Percentiles rank a stretch among this genome's conserved stretches.
These are phyloP conservation scores for Neurospora sp. DNA, from an alignment of 495 filamentous ascomycete species.

Conservation along the genomic window DNA sequence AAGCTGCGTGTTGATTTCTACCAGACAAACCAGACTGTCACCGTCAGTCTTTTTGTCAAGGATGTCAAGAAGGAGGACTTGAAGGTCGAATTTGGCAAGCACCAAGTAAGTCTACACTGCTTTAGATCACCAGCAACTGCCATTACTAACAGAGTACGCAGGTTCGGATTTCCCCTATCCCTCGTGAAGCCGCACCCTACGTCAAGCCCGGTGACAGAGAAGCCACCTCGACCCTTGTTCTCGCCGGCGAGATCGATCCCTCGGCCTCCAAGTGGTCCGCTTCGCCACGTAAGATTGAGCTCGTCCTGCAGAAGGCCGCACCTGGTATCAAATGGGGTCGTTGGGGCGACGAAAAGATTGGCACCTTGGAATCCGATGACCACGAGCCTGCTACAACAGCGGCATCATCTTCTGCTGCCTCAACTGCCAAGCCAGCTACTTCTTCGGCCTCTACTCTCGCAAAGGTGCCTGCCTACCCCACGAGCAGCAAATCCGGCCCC, in stretches of 20 bases:
- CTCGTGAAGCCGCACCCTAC: slow-evolving; percentile 16
- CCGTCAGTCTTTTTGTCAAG: slow-evolving; percentile 29
- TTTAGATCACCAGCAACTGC: not conserved
- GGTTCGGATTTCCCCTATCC: slow-evolving; percentile 17
- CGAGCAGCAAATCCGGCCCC: slow-evolving; percentile 70
- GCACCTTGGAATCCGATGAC: not conserved
- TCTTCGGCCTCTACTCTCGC: not conserved
- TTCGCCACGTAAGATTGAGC: slow-evolving; percentile 75
- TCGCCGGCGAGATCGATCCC: slow-evolving; percentile 57
- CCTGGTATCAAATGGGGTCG: slow-evolving; percentile 65
- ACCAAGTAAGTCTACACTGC: slow-evolving; percentile 14
- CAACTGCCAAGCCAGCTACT: not conserved
- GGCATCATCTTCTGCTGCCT: not conserved
- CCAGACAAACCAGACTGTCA: slow-evolving; percentile 26
- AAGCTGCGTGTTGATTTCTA: slow-evolving; percentile 29
- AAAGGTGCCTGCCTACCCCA: slow-evolving; percentile 62
- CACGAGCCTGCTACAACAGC: not conserved
- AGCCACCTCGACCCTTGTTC: slow-evolving; percentile 49
- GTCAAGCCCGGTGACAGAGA: slow-evolving; percentile 18
- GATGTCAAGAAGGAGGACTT: slow-evolving; percentile 26
- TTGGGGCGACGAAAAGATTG: slow-evolving; percentile 24
- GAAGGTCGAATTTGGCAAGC: slow-evolving; percentile 14
- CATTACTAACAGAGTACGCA: slow-evolving; percentile 2
- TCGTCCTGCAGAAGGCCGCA: slow-evolving; percentile 58
- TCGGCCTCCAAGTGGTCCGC: slow-evolving; percentile 49